Evolutionary conservation across 164 flowering plant species (phyloP), one percentile per base, ranked within the genome.

Genomic region (Stephania cephalantha): DNA sequence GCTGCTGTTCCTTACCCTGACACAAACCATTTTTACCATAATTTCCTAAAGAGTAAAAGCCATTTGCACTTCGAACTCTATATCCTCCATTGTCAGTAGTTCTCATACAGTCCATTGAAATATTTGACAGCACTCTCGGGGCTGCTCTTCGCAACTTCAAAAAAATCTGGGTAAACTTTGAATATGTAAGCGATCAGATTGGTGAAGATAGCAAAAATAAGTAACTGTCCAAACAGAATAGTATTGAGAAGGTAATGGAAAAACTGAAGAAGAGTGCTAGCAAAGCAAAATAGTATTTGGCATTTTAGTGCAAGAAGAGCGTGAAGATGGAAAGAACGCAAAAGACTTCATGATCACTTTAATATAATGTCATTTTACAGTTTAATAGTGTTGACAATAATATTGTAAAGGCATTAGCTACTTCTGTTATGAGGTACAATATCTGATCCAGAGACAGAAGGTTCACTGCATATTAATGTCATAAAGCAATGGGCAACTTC

Each of bases 1-100:
- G 44, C 55, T 79, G 18, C 20, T 79, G 13, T 8, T 71, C 9
- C 75, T 79, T 46, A 71, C 81, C 8, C 11, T 79, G 42, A 20
- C 29, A 3, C 75, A 67, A 30, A 69, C 78, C 45, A 18, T 78
- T 44, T 69, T 71, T 42, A 69, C 77, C 15, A 70, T 72, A 74
- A 70, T 73, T 53, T 73, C 80, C 29, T 63, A 69, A 15, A 9
- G 12, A 58, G 64, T 58, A 15, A 15, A 18, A 58, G 15, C 20
- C 20, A 18, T 17, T 58, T 58, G 17, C 18, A 15, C 18, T 58
- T 15, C 22, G 7, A 5, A 58, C 55, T 50, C 55, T 50, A 0
- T 50, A 11, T 50, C 15, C 15, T 9, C 55, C 55, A 2, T 50
- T 50, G 55, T 50, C 55, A 50, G 9, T 15, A 50, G 11, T 10